Conservation (phyloP, 2,329 filamentous ascomycete species). For the Macrophomina pseudophaseolina region DNA sequence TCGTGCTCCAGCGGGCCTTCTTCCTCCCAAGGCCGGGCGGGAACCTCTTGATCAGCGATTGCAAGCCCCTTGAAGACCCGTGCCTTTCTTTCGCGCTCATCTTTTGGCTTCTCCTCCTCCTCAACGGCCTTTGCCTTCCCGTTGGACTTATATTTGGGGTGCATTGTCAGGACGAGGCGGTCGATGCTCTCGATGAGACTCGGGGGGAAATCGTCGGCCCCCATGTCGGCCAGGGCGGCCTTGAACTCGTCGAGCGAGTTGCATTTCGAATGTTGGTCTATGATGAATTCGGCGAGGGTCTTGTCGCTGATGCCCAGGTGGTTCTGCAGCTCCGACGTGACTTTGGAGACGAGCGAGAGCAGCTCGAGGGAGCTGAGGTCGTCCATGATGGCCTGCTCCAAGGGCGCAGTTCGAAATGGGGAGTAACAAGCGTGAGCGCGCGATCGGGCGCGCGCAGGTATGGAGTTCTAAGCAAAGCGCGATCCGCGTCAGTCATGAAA, state of each 20-base stretch:
- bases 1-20: conserved; percentile 36
- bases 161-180: conserved; percentile 84
- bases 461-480: neutral
- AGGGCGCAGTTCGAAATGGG: neutral
- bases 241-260: conserved; percentile 75
- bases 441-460: neutral
- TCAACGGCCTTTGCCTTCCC: conserved; percentile 39
- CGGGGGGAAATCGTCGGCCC: conserved; percentile 75
- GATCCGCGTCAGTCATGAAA: neutral
- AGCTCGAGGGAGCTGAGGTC: conserved; percentile 91
- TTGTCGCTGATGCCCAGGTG: conserved; percentile 92
- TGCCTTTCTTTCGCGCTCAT: conserved; percentile 71
- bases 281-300: conserved; percentile 94
- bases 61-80: conserved; percentile 90
- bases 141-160: conserved; percentile 80
- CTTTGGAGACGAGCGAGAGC: conserved; percentile 90
- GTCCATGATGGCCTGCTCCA: conserved; percentile 65
- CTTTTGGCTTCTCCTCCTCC: conserved; percentile 47
- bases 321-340: conserved; percentile 92
- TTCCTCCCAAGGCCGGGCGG: conserved; percentile 57
- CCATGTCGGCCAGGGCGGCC: conserved; percentile 73
- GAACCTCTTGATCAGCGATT: conserved; percentile 75
- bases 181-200: conserved; percentile 92
- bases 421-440: neutral
- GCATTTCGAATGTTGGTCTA: conserved; percentile 83